Evolutionary conservation across 176 grass and related monocot species (phyloP), one percentile per base, ranked within the genome.

Genomic region (Leersia perrieri): DNA sequence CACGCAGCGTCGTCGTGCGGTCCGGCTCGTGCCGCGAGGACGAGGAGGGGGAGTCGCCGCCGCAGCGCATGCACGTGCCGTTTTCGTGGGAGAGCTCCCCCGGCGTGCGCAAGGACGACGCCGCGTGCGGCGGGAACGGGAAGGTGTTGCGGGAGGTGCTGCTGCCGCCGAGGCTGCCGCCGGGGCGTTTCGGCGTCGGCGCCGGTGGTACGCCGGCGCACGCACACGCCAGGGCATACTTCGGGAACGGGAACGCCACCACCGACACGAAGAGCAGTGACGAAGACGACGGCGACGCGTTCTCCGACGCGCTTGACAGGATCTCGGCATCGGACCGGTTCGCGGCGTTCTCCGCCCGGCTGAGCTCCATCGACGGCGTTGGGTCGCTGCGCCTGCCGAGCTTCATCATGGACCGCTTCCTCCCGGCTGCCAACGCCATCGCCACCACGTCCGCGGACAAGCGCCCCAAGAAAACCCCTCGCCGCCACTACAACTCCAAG

Each of bases 371-470:
- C 40, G 86, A 90, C 12, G 77, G 80, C 74, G 81, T 68, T n/a
- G 91, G 74, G 22, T 81, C 85, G 11, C 80, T 63, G 45, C 91
- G 89, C 66, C 63, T 84, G 45, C 84, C 90, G 15, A 92, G 90
- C 84, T 97, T 94, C 83, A 94, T 94, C 73, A 97, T 97, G 95
- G 90, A 94, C 41, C 88, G 95, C 9, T 97, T 97, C 80, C 95
- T 97, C 60, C 92, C 92, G 11, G 95, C 95, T 4, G 95, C 95
- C 35, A 92, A 85, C 53, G 88, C 86, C 45, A 82, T 98, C 32
- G 95, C 95, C 90, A 85, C 81, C 75, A 90, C 94, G 29, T 92
- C 87, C 0, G 73, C 70, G 25, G 76, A 83, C 34, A 90, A 65
- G 45, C 84, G 29, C 26, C 80, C 66, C 0, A 90, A 85, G 44